These are phyloP conservation scores for Rosa rugosa DNA, from an alignment of 306 rosid genomes.

Conservation along the genomic window DNA sequence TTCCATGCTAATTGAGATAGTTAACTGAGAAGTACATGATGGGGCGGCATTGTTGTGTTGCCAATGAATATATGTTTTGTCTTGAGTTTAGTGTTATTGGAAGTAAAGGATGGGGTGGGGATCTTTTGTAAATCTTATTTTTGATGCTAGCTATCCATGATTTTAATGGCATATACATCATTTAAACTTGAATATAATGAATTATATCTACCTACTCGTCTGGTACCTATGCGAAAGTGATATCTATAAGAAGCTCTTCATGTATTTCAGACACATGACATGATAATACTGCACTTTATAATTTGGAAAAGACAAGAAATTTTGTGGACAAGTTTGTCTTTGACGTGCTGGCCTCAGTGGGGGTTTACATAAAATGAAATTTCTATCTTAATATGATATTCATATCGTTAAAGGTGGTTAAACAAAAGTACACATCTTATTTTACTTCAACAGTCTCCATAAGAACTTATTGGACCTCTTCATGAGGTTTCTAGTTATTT, in stretches of 20 bases:
- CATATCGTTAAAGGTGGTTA: background rate
- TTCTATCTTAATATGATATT: background rate
- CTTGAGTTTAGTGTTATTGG: background rate
- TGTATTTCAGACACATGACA: background rate
- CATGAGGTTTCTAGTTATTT: background rate
- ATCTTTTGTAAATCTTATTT: background rate
- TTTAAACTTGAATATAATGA: too few species aligned
- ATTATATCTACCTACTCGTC: background rate
- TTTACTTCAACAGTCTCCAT: background rate
- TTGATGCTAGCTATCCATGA: background rate
- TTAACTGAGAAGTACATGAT: too few species aligned
- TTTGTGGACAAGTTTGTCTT: background rate
- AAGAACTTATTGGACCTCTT: background rate
- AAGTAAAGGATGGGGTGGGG: background rate
- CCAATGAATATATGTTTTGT: background rate
- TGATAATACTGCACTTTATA: background rate
- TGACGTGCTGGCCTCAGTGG: background rate
- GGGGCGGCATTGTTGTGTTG: background rate
- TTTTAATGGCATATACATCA: too few species aligned
- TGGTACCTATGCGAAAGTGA: background rate
- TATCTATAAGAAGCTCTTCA: background rate
- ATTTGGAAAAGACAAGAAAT: background rate
- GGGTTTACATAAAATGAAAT: background rate
- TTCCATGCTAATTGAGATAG: too few species aligned
- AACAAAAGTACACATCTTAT: background rate